Base-by-base conservation (phyloP, 2,329 filamentous ascomycete species). In the Neonectria faginata region DNA sequence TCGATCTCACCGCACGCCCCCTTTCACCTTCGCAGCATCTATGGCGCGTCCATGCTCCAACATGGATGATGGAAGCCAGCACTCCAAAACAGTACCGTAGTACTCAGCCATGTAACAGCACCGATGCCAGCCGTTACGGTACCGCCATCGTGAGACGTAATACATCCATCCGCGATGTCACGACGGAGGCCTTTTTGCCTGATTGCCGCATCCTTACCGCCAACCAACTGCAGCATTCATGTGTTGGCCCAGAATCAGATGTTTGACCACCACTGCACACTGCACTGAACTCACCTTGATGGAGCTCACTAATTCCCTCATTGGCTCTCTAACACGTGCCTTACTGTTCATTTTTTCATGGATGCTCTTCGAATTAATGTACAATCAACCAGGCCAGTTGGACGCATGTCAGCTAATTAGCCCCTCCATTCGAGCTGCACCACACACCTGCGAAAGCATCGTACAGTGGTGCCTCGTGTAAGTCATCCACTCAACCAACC, bases 1-100 rank as follows among this genome's bases (percentile, higher is more conserved):
- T 58, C 50, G 52, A 63, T 63, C 60, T 44, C 41, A 44, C 54
- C 50, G 55, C 60, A 63, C 55, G 55, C 60, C 55, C 55, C 60
- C 55, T 41, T 42, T 44, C 42, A 53, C 31, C 48, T 36, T 27
- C 33, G 31, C 31, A 51, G 18, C 20, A 41, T 22, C 54, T 31
- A 29, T 57, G 42, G 53, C 45, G 41, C 53, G 20, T 50, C 36
- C 33, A 25, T 42, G 14, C 33, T 39, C 52, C 60, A 58, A 47
- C 57, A 31, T 33, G 39, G 39, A 42, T 50, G 44, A 31, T 33
- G 39, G 39, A 42, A 53, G 44, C 8, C 47, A 39, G 14, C 14
- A 16, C 12, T 39, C 5, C 36, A 29, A 29, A 39, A 39, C 36
- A 8, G 36, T 16, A n/a, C 22, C 22, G 5, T 25, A 25, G 25